Percentiles rank a stretch among this genome's conserved stretches.
Evolutionary conservation across 2,329 filamentous ascomycete species (phyloP).

Genomic region (Paramyrothecium roridum): DNA sequence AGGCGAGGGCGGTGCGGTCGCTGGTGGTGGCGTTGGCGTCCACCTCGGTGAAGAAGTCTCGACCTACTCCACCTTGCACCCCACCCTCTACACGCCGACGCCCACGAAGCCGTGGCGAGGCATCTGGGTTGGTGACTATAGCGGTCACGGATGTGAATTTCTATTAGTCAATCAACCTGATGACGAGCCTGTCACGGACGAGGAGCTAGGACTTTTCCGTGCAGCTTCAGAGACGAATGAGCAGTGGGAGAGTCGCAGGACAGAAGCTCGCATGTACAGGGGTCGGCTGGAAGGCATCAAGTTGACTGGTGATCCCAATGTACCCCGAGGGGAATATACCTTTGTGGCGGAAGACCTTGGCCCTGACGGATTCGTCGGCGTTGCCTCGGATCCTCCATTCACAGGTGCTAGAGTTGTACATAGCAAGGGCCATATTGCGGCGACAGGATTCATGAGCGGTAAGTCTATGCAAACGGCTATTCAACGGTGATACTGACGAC

Average conservation of each 20-base stretch:
- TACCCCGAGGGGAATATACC: constrained; percentile 80
- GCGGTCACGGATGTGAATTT: constrained; percentile 85
- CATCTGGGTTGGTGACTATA: constrained; percentile 91
- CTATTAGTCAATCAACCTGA: constrained; percentile 74
- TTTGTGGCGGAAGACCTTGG: constrained; percentile 81
- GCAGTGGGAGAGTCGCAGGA: constrained; percentile 41
- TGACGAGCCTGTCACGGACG: constrained; percentile 34
- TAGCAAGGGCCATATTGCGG: constrained; percentile 75
- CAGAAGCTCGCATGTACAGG: constrained; percentile 49
- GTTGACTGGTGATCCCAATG: constrained; percentile 85
- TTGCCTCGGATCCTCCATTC: constrained; percentile 67
- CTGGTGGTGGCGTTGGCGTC: constrained; percentile 29
- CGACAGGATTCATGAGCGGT: constrained; percentile 69
- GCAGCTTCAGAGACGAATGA: constrained; percentile 38
- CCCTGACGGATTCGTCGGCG: constrained; percentile 57
- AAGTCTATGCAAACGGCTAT: constrained; percentile 27
- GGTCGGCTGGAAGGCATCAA: constrained; percentile 82
- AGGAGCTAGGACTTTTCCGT: constrained; percentile 36
- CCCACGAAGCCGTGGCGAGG: constrained; percentile 78
- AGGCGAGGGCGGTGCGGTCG: constrained; percentile 3
- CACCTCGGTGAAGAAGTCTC: constrained; percentile 53
- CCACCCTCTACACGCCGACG: constrained; percentile 76
- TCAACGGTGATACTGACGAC: too few relatives aligned
- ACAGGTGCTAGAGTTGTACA: constrained; percentile 70
- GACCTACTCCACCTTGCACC: constrained; percentile 70